Conservation (phyloP, 2,329 filamentous ascomycete species). For the Alternaria alternata region DNA sequence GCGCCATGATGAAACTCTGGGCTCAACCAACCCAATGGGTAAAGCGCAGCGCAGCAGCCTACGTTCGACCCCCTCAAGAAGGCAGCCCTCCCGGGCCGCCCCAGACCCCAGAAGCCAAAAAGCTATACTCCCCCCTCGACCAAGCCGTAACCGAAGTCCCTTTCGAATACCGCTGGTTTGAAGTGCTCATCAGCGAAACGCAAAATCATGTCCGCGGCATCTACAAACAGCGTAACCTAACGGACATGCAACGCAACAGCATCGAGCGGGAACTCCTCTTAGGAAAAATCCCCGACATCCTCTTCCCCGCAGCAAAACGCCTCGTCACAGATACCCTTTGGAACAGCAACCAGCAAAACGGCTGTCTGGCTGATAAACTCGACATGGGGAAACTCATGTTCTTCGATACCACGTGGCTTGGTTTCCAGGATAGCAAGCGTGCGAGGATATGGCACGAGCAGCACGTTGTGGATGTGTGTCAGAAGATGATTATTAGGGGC, state of each 20-base stretch:
- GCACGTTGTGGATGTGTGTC: conserved; percentile 66
- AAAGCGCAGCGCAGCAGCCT: conserved; percentile 34
- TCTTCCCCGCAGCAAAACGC: conserved; percentile 58
- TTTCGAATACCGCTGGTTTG: conserved; percentile 57
- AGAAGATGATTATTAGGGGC: conserved; percentile 57
- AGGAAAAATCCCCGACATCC: conserved; percentile 60
- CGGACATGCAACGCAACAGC: conserved; percentile 56
- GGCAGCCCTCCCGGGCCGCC: conserved; percentile 48
- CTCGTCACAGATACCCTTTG: conserved; percentile 55
- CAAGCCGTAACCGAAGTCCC: conserved; percentile 48
- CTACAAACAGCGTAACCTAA: conserved; percentile 58
- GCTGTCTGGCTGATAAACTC: conserved; percentile 64
- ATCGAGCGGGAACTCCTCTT: conserved; percentile 63
- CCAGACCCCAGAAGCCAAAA: conserved; percentile 55
- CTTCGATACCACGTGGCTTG: conserved; percentile 74
- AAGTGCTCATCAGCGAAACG: conserved; percentile 64
- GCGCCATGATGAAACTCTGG: conserved; percentile 50
- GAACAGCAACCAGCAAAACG: conserved; percentile 44
- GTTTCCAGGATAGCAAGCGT: conserved; percentile 66
- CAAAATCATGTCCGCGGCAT: conserved; percentile 70
- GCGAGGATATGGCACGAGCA: conserved; percentile 68
- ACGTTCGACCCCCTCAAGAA: conserved; percentile 46
- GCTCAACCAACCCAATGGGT: conserved; percentile 43
- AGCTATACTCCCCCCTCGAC: conserved; percentile 51
- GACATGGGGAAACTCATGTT: conserved; percentile 76